phyloP scores from a whole-genome alignment of 2,329 filamentous ascomycete species.

The Botryotinia globosa region DNA sequence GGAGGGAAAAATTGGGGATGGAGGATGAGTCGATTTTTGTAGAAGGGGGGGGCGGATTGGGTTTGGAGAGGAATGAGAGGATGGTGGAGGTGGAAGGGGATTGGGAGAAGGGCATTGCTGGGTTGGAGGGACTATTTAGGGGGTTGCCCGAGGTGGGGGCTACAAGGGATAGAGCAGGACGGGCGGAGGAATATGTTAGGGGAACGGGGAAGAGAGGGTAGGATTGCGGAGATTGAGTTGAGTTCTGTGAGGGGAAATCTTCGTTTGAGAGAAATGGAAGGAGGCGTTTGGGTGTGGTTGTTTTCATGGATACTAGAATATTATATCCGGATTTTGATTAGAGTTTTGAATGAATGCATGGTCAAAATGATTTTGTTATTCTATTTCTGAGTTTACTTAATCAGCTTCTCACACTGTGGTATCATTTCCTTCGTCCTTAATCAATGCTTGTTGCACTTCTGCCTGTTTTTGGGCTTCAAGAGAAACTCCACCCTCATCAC shows the following conservation, averaged over 20 bases:
- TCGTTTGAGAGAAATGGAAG: not conserved
- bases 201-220: conserved; percentile 21
- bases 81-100: conserved; percentile 47
- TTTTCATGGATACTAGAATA: conserved; percentile 10
- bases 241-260: not conserved
- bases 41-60: conserved; percentile 12
- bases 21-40: conserved; percentile 23
- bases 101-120: conserved; percentile 50
- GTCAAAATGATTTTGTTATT: not conserved
- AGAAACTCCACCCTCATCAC: conserved; percentile 9
- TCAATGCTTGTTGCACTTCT: not conserved
- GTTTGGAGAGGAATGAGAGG: conserved; percentile 42
- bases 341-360: not conserved
- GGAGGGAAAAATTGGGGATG: conserved; percentile 24
- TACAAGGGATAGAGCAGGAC: conserved; percentile 61
- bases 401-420: not conserved
- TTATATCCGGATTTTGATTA: conserved; percentile 15
- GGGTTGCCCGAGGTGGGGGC: conserved; percentile 62
- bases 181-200: conserved; percentile 44
- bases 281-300: conserved; percentile 11
- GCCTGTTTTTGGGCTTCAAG: not conserved
- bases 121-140: conserved; percentile 53
- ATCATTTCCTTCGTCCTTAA: not conserved
- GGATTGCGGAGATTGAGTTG: not conserved
- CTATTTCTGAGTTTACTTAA: conserved; percentile 1